Evolutionary conservation across 2,329 filamentous ascomycete species (phyloP).

Genomic region (Neophaeococcomyces mojaviensis): DNA sequence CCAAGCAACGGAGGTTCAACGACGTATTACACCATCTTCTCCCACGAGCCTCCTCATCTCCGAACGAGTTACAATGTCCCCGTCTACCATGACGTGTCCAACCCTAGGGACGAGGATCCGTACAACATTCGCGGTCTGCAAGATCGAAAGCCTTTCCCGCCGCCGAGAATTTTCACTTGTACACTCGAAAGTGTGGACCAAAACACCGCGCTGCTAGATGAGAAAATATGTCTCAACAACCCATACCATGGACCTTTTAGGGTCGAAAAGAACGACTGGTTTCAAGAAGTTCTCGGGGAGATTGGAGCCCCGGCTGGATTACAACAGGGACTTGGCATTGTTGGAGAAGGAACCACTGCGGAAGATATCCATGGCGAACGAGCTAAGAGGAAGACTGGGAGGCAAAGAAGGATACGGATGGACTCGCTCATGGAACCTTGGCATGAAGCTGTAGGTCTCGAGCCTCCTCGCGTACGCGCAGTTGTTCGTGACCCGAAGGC

Average conservation of each 20-base stretch:
- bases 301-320: slow-evolving; percentile 1
- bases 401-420: slow-evolving; percentile 2
- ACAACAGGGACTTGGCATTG: background rate
- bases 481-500: no score
- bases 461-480: background rate
- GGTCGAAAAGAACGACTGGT: background rate
- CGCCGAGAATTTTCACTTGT: slow-evolving; percentile 15
- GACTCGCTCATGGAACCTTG: background rate
- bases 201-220: background rate
- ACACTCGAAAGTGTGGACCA: background rate
- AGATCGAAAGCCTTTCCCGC: slow-evolving; percentile 12
- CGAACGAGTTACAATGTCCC: slow-evolving; percentile 11
- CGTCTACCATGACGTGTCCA: slow-evolving; percentile 15
- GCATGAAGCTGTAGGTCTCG: slow-evolving; percentile 1
- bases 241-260: slow-evolving; percentile 4
- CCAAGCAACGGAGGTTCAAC: background rate
- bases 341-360: background rate
- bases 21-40: slow-evolving; percentile 17
- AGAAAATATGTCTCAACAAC: background rate
- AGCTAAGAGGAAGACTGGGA: background rate
- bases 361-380: background rate
- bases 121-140: slow-evolving; percentile 21
- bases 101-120: slow-evolving; percentile 17
- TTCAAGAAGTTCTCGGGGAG: slow-evolving; percentile 1
- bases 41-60: slow-evolving; percentile 10